phyloP scores from a whole-genome alignment of 176 grass and related monocot genomes.

The Triticum urartu region DNA sequence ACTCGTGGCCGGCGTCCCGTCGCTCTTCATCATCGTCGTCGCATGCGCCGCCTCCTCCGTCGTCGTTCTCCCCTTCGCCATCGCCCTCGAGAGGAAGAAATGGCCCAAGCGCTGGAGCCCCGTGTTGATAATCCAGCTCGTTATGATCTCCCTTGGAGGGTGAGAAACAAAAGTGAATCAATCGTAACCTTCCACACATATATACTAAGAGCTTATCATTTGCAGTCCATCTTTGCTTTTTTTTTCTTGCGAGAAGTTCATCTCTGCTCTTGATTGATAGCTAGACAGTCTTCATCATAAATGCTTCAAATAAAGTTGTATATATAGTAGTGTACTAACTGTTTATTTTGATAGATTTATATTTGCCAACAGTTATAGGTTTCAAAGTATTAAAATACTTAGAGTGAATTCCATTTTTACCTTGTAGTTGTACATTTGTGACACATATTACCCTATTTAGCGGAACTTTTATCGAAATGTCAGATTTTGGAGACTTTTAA shows the following conservation, averaged over 20 bases:
- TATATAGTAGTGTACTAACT: too few species aligned
- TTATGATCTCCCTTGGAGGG: constrained; percentile 54
- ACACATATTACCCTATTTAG: too few species aligned
- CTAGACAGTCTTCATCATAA: too few species aligned
- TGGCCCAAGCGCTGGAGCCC: constrained; percentile 43
- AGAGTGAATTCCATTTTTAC: too few species aligned
- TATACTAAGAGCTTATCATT: neutral
- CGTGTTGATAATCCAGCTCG: constrained; percentile 27
- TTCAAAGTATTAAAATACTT: neutral
- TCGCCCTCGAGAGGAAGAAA: constrained; percentile 55
- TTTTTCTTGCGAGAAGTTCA: too few species aligned
- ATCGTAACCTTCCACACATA: neutral
- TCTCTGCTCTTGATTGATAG: too few species aligned
- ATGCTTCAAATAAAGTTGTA: too few species aligned
- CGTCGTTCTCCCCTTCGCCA: constrained; percentile 45
- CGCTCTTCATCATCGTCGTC: constrained; percentile 53
- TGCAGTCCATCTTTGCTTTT: neutral
- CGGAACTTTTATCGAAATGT: too few species aligned
- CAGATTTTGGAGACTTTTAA: too few species aligned
- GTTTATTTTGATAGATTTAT: too few species aligned
- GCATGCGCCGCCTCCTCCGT: constrained; percentile 33
- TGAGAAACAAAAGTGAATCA: constrained; percentile 12
- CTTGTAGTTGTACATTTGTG: too few species aligned
- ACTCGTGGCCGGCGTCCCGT: constrained; percentile 40
- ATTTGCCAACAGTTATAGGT: neutral